Conservation (phyloP, 495 filamentous ascomycete species). For the Talaromyces wortmannii region DNA sequence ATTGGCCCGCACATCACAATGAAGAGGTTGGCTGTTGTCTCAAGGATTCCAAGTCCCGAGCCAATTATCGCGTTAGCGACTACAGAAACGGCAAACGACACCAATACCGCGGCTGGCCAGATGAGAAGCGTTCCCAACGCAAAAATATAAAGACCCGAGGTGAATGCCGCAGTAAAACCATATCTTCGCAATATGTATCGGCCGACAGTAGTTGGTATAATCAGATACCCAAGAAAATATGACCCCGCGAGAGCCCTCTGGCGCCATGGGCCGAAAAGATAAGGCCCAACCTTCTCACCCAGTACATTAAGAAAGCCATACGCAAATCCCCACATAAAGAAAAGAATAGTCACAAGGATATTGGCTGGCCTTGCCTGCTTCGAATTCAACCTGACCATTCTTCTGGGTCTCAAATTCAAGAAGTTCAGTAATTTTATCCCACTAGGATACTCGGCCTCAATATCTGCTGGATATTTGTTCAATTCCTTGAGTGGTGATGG, state of each 20-base stretch:
- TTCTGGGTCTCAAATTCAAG: conserved; percentile 49
- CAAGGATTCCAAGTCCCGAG: conserved; percentile 54
- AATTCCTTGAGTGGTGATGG: too few relatives aligned
- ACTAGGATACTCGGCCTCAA: too few relatives aligned
- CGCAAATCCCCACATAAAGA: conserved; percentile 83
- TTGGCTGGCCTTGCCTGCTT: conserved; percentile 49
- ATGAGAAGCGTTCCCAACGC: conserved; percentile 58
- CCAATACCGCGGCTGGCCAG: conserved; percentile 65
- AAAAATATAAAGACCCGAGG: conserved; percentile 56
- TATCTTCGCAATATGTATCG: conserved; percentile 49
- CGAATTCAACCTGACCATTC: conserved; percentile 60
- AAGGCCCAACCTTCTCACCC: conserved; percentile 52
- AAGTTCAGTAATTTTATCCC: neutral
- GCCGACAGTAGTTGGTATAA: conserved; percentile 51
- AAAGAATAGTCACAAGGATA: conserved; percentile 61
- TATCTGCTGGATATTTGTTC: too few relatives aligned
- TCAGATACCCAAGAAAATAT: conserved; percentile 58
- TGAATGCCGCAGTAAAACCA: conserved; percentile 64
- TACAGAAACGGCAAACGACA: conserved; percentile 56
- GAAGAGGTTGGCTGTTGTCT: conserved; percentile 62
- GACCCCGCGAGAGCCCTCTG: conserved; percentile 53
- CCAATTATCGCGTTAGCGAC: conserved; percentile 63
- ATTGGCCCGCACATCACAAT: conserved; percentile 60
- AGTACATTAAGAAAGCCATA: conserved; percentile 77
- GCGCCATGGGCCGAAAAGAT: conserved; percentile 34